Evolutionary conservation across 306 rosid species (phyloP), one percentile per base, ranked within the genome.

Genomic region (Corylus americana): DNA sequence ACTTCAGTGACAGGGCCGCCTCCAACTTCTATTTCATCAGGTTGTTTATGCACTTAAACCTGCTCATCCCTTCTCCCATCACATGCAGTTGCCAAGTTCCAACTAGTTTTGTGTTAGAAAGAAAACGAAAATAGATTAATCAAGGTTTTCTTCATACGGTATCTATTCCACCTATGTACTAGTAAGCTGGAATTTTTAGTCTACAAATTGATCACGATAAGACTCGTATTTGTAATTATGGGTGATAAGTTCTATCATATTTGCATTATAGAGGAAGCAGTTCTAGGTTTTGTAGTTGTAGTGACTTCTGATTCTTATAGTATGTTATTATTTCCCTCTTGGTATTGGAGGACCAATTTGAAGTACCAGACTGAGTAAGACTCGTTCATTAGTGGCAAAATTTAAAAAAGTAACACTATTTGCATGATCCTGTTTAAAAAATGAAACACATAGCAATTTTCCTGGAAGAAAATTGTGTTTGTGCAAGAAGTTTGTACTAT

Each of bases 21-120:
- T 66, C 87, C 98, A 78, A 74, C 94, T 76, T 84, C 97, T 75
- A 74, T 92, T 86, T 86, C 94, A 37, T 85, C 92, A 87, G 99
- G 98, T 96, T 82, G 35, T 37, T 47, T 51, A 63, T 49, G 20
- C 55, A 42, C 25, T 71, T 78, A 35, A 49, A 62, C 82, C 75
- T 49, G 44, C 44, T 55, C 64, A n/a, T 47, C 49, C 78, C 57
- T 76, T 20, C 50, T 71, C 27, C 59, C 17, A 63, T 68, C 71
- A 76, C 63, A 76, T 75, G 80, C 66, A 22, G 1, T 4, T 2
- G 54, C 39, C 18, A 51, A 49, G 18, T 73, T 58, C 51, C 48
- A 45, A 59, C 37, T 71, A n/a, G 9, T 20, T 49, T 70, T 53
- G 81, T 74, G 47, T 72, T 81, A 70, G 47, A 42, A 47, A 44